Evolutionary conservation across 768 basidiomycete species (phyloP), one percentile per base, ranked within the genome.

Genomic region (Rhodotorula kratochvilovae): DNA sequence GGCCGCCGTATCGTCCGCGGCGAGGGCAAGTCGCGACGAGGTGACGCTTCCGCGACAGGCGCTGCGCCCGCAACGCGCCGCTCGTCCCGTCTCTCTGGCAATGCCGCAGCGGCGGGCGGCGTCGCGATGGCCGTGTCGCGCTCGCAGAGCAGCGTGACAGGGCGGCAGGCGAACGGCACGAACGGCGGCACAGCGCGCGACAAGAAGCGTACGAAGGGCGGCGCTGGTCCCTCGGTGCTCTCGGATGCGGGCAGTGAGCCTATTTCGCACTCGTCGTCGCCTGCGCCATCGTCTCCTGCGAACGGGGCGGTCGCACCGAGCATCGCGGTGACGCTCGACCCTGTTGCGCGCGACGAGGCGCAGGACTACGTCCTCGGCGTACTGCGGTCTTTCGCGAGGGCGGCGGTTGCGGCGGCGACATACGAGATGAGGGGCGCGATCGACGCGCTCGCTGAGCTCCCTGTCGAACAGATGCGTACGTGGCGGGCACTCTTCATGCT

Each of bases 281-380:
- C 72, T 11, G 71, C 35, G 10, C 72, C 72, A 2, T 63, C 66
- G 1, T 70, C 69, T 3, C 68, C 68, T 1, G 59, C 63, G 1
- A 3, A 31, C 45, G 35, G 33, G 11, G 39, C 19, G 45, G 31
- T 36, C 31, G 33, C 4, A 8, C 54, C 16, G 19, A 55, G n/a
- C 56, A 5, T 36, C 36, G 6, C 42, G 0, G n/a, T 43, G n/a
- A 5, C 45, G 55, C 15, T 50, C 17, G 19, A 16, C 45, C 31
- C 58, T 39, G 57, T 23, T 27, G 88, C 88, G 73, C 83, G 82
- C 51, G 87, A 88, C 65, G 82, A 88, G 67, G 92, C 92, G 35
- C 92, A 95, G 65, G 84, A 89, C 76, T 89, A 90, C 81, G 84
- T 96, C 64, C 89, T 92, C 77, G 86, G 88, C 77, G 84, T 94